phyloP scores from a whole-genome alignment of 352 stramenopile species.

The Vaucheria bursata region DNA sequence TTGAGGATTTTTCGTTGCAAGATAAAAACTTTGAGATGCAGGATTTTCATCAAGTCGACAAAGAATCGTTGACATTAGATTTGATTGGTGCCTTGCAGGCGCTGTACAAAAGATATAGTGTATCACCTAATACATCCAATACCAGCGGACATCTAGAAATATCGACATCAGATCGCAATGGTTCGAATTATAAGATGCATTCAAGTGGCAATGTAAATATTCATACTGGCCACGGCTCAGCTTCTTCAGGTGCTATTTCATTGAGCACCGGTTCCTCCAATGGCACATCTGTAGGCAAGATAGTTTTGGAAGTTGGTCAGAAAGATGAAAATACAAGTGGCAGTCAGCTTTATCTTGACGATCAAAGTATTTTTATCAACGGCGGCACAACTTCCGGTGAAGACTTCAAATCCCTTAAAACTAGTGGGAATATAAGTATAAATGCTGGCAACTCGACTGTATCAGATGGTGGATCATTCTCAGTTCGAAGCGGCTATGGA shows the following conservation, averaged over 20 bases:
- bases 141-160: constrained; percentile 18
- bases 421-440: background rate
- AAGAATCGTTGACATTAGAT: constrained; percentile 78
- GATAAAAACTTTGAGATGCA: constrained; percentile 76
- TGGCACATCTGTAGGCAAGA: constrained; percentile 8
- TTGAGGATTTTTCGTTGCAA: constrained; percentile 63
- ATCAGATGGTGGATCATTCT: no score
- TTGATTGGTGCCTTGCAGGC: constrained; percentile 74
- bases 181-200: background rate
- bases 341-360: background rate
- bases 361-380: background rate
- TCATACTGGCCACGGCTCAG: constrained; percentile 5
- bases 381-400: constrained; percentile 9
- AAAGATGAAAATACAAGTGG: background rate
- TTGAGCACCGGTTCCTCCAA: constrained; percentile 3
- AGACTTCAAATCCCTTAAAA: constrained; percentile 5
- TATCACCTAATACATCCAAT: constrained; percentile 15
- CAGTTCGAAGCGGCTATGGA: no score
- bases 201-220: background rate
- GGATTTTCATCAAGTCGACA: constrained; percentile 86
- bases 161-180: constrained; percentile 7
- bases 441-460: constrained; percentile 17
- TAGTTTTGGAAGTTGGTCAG: constrained; percentile 11
- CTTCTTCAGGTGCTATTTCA: background rate
- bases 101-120: constrained; percentile 48